Evolutionary conservation across 2,329 filamentous ascomycete genomes (phyloP).

Genomic region (Scedosporium dehoogii): DNA sequence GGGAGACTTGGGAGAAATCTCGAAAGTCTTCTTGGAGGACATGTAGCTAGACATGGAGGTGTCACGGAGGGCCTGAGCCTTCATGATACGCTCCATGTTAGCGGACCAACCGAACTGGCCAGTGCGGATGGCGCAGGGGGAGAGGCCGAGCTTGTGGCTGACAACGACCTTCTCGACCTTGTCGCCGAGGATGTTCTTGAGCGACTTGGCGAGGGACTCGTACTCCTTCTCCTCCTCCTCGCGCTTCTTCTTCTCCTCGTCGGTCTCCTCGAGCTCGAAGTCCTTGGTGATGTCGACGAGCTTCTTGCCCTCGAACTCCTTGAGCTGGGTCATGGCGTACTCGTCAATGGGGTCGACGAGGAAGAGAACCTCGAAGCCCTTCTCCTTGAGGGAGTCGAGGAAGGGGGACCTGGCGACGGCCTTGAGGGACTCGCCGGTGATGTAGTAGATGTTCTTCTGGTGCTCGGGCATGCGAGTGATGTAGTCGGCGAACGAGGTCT

Average conservation of each 20-base stretch:
- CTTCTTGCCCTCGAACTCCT: slow-evolving; percentile 99
- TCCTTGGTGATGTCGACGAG: slow-evolving; percentile 99
- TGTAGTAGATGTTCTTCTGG: slow-evolving; percentile 99
- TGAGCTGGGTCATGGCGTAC: slow-evolving; percentile 99
- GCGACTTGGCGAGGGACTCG: slow-evolving; percentile 85
- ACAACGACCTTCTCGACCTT: slow-evolving; percentile 99
- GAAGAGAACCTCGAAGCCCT: slow-evolving; percentile 99
- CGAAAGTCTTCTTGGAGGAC: slow-evolving; percentile 99
- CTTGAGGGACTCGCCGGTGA: slow-evolving; percentile 99
- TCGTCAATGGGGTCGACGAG: slow-evolving; percentile 98
- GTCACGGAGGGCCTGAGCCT: slow-evolving; percentile 98
- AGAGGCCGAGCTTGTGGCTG: slow-evolving; percentile 88
- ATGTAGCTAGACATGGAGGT: slow-evolving; percentile 99
- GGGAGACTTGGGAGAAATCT: slow-evolving; percentile 97
- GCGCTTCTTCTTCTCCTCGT: slow-evolving; percentile 95
- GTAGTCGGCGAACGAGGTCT: slow-evolving; percentile 92
- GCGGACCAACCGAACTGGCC: slow-evolving; percentile 99
- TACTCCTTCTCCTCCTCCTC: slow-evolving; percentile 98
- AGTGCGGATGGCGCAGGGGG: slow-evolving; percentile 97
- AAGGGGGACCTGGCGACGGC: slow-evolving; percentile 97
- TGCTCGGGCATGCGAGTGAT: slow-evolving; percentile 99
- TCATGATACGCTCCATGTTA: slow-evolving; percentile 99
- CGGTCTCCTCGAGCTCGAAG: slow-evolving; percentile 99
- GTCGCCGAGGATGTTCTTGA: slow-evolving; percentile 98
- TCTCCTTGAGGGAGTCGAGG: slow-evolving; percentile 96